Conservation (phyloP, 176 grass and related monocot genomes). For the maize (Zea mays) region DNA sequence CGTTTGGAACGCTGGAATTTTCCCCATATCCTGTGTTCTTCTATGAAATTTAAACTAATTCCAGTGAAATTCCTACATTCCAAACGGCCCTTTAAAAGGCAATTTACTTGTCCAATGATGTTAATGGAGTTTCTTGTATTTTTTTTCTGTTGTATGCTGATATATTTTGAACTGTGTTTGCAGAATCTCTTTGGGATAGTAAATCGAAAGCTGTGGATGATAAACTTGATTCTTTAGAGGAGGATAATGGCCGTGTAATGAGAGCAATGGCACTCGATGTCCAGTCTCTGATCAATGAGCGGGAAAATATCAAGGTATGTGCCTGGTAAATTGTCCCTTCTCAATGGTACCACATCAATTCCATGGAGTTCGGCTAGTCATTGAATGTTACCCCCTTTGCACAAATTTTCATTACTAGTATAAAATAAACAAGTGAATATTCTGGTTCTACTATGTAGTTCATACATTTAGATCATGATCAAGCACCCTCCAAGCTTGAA, state of each 20-base stretch:
- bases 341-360: not conserved
- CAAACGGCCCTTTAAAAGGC: no score
- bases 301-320: constrained; percentile 48
- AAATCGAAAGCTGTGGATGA: constrained; percentile 25
- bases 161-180: not conserved
- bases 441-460: not conserved
- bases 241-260: constrained; percentile 20
- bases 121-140: not conserved
- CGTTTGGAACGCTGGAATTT: not conserved
- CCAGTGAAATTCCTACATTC: not conserved
- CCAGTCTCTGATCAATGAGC: constrained; percentile 46
- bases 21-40: no score
- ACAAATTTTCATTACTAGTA: not conserved
- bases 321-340: not conserved
- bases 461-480: not conserved
- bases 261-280: constrained; percentile 45
- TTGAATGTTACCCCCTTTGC: constrained; percentile 8
- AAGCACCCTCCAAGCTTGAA: not conserved
- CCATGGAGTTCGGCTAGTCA: not conserved
- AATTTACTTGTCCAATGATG: not conserved
- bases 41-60: not conserved
- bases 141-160: not conserved
- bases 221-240: constrained; percentile 32
- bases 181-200: constrained; percentile 39
- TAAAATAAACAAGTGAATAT: not conserved